A percentile compares a stretch with the other conserved stretches of the same genome.
These are phyloP conservation scores for Hypoxylon rubiginosum DNA, from an alignment of 2,329 filamentous ascomycete genomes.

Conservation along the genomic window DNA sequence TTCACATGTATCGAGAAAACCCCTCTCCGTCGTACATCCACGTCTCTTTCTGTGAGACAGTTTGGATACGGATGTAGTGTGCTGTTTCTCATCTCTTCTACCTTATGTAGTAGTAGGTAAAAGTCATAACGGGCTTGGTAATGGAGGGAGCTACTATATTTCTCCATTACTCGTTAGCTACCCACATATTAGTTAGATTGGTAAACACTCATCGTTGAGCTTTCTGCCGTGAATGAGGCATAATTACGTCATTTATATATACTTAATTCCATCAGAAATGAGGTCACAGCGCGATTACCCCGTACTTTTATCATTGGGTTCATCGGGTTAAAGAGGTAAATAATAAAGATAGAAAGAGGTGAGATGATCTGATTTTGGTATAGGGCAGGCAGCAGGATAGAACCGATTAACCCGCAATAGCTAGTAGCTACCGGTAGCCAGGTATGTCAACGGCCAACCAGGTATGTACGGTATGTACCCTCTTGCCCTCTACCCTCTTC, in stretches of 20 bases:
- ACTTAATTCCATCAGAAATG: background rate
- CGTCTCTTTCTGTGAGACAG: constrained; percentile 15
- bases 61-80: background rate
- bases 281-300: background rate
- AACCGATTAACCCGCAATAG: background rate
- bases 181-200: no score
- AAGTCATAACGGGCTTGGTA: background rate
- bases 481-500: background rate
- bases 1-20: constrained; percentile 14
- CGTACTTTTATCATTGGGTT: background rate
- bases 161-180: background rate
- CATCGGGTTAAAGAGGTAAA: background rate
- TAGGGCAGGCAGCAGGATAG: background rate
- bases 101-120: background rate
- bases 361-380: background rate
- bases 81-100: background rate
- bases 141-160: background rate
- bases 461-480: constrained; percentile 13
- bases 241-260: constrained; percentile 27
- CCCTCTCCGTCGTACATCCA: constrained; percentile 34
- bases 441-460: background rate
- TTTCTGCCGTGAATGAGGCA: constrained; percentile 9
- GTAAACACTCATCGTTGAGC: constrained; percentile 3
- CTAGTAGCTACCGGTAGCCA: background rate
- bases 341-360: background rate